A percentile compares a stretch with the other conserved stretches of the same genome.
Evolutionary conservation across 2,329 filamentous ascomycete genomes (phyloP).

Genomic region (Talaromyces sp.): DNA sequence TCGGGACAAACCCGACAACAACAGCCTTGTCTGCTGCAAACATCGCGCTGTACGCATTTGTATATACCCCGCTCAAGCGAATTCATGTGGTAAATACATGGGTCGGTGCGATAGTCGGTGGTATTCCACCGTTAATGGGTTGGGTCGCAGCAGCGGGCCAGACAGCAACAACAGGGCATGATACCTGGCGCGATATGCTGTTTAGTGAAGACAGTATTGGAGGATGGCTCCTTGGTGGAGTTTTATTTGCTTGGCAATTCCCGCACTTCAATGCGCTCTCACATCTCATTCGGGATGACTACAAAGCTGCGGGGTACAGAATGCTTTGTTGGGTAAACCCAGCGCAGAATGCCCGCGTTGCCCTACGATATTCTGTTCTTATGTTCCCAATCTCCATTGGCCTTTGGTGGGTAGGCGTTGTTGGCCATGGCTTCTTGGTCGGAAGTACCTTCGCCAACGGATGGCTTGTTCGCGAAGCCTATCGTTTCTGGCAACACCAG

Average conservation of each 20-base stretch:
- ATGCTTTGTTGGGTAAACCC: conserved; percentile 89
- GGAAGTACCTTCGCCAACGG: conserved; percentile 81
- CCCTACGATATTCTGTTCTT: conserved; percentile 78
- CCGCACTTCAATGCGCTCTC: conserved; percentile 96
- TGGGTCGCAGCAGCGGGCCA: conserved; percentile 95
- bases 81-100: conserved; percentile 88
- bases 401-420: conserved; percentile 77
- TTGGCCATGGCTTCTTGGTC: conserved; percentile 80
- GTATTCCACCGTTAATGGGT: conserved; percentile 94
- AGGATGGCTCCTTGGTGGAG: conserved; percentile 82
- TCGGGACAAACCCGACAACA: conserved; percentile 92
- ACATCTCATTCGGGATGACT: conserved; percentile 87
- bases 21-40: conserved; percentile 83
- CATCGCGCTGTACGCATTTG: conserved; percentile 83
- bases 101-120: conserved; percentile 89
- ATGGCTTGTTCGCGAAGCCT: conserved; percentile 81
- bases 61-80: conserved; percentile 92
- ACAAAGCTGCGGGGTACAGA: conserved; percentile 68
- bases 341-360: conserved; percentile 80
- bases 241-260: conserved; percentile 96
- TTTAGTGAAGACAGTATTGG: conserved; percentile 71
- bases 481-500: conserved; percentile 76
- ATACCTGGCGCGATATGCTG: conserved; percentile 76
- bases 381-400: conserved; percentile 86
- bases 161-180: conserved; percentile 70